Percentiles rank a stretch among this genome's conserved stretches.
These are phyloP conservation scores for Pythium graminicola DNA, from an alignment of 352 stramenopile genomes.

Conservation along the genomic window DNA sequence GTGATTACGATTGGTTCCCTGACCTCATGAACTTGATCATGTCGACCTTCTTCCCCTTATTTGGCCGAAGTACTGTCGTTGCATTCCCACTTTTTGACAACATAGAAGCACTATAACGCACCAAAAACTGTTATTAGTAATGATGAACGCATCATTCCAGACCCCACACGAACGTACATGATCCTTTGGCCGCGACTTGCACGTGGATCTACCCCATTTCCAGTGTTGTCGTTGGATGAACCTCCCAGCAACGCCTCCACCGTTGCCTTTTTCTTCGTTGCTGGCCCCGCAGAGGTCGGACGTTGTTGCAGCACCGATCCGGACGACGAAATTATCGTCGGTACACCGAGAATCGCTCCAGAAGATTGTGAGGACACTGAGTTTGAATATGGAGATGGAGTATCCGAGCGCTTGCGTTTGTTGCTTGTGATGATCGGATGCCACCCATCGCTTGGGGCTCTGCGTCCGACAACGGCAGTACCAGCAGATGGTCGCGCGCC, in stretches of 20 bases:
- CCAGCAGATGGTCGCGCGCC: constrained; percentile 25
- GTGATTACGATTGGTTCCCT: constrained; percentile 2
- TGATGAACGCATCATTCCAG: too few species aligned
- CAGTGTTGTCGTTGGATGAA: not conserved
- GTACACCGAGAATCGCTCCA: constrained; percentile 18
- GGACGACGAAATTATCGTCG: constrained; percentile 44
- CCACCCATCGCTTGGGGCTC: constrained; percentile 20
- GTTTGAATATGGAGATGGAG: not conserved
- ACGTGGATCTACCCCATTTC: constrained; percentile 2
- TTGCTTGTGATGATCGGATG: constrained; percentile 23
- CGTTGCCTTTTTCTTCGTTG: not conserved
- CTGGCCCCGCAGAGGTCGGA: not conserved
- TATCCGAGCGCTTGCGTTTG: constrained; percentile 50
- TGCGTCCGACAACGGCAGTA: constrained; percentile 8
- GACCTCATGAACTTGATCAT: constrained; percentile 80
- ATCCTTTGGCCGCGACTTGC: constrained; percentile 46
- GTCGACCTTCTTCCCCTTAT: constrained; percentile 59
- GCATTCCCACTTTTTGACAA: constrained; percentile 10
- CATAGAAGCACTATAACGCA: constrained; percentile 20
- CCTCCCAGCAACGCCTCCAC: not conserved
- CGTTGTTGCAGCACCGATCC: constrained; percentile 39
- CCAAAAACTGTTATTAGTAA: constrained; percentile 1
- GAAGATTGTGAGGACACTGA: not conserved
- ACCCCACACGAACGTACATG: constrained; percentile 51
- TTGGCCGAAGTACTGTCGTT: constrained; percentile 5